These are phyloP conservation scores for Pichia kudriavzevii DNA, from an alignment of 1,139 yeast genomes.

Conservation along the genomic window DNA sequence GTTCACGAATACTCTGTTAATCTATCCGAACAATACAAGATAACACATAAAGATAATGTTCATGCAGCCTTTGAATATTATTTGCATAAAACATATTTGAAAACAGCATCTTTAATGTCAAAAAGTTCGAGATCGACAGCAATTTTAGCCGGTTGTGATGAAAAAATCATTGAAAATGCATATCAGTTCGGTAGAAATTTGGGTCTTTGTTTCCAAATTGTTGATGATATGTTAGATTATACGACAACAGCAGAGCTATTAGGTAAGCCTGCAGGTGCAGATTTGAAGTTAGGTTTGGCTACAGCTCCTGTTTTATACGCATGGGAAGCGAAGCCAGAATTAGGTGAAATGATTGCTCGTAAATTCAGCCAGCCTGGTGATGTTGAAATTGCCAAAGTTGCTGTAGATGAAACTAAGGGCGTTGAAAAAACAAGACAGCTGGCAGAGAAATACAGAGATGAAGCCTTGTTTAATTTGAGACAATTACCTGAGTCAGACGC, in stretches of 20 bases:
- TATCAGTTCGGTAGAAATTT: constrained; percentile 88
- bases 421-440: constrained; percentile 66
- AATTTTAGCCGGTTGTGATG: constrained; percentile 78
- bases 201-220: constrained; percentile 92
- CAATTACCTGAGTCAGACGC: constrained; percentile 83
- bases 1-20: constrained; percentile 54
- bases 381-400: constrained; percentile 66
- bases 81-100: constrained; percentile 86
- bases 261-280: constrained; percentile 96
- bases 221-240: constrained; percentile 93
- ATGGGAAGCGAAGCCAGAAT: constrained; percentile 79
- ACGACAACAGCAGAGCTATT: constrained; percentile 74
- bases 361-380: constrained; percentile 80
- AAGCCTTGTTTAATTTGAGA: constrained; percentile 66
- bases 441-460: constrained; percentile 71
- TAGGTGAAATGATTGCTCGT: constrained; percentile 77
- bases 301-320: constrained; percentile 96
- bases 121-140: constrained; percentile 93
- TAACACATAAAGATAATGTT: constrained; percentile 62
- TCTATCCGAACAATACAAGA: constrained; percentile 20
- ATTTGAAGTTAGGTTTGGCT: constrained; percentile 85
- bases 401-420: constrained; percentile 68
- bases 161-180: constrained; percentile 68
- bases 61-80: constrained; percentile 91
- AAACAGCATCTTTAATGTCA: constrained; percentile 94